phyloP scores from a whole-genome alignment of 805 yeast genomes.

The Candida ficus region DNA sequence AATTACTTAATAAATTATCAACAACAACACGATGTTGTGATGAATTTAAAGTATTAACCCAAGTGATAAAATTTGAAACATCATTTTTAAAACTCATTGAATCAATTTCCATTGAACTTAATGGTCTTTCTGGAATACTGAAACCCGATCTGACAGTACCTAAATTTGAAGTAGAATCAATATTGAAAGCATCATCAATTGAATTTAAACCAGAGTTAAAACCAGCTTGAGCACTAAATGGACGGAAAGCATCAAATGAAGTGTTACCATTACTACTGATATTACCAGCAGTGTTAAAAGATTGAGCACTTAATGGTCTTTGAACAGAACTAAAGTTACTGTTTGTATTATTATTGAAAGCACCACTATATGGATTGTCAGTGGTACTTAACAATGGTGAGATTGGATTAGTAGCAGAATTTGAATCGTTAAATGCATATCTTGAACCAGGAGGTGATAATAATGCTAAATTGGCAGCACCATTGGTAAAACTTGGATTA shows the following conservation, averaged over 20 bases:
- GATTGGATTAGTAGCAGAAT: slow-evolving; percentile 15
- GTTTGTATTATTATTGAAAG: slow-evolving; percentile 7
- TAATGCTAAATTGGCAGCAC: slow-evolving; percentile 30
- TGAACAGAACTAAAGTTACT: slow-evolving; percentile 5
- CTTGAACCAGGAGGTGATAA: slow-evolving; percentile 36
- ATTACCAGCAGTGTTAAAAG: slow-evolving; percentile 5
- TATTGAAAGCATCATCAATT: slow-evolving; percentile 5
- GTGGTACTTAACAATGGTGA: slow-evolving; percentile 23
- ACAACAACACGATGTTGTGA: slow-evolving; percentile 48
- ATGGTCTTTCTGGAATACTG: slow-evolving; percentile 24
- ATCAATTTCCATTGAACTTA: slow-evolving; percentile 27
- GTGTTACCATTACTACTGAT: background rate
- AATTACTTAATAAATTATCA: slow-evolving; percentile 45
- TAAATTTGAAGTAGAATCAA: background rate
- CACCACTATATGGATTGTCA: slow-evolving; percentile 13
- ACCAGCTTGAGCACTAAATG: slow-evolving; percentile 18
- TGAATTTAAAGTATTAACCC: slow-evolving; percentile 47
- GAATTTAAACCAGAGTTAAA: slow-evolving; percentile 2
- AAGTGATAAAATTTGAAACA: slow-evolving; percentile 42
- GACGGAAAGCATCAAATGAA: slow-evolving; percentile 14
- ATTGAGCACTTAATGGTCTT: slow-evolving; percentile 26
- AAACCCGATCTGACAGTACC: background rate
- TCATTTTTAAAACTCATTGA: slow-evolving; percentile 42
- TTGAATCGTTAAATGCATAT: slow-evolving; percentile 23
- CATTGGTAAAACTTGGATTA: no score